Evolutionary conservation across 192 early-diverging fungal genomes (phyloP).

Genomic region (Coemansia sp.): DNA sequence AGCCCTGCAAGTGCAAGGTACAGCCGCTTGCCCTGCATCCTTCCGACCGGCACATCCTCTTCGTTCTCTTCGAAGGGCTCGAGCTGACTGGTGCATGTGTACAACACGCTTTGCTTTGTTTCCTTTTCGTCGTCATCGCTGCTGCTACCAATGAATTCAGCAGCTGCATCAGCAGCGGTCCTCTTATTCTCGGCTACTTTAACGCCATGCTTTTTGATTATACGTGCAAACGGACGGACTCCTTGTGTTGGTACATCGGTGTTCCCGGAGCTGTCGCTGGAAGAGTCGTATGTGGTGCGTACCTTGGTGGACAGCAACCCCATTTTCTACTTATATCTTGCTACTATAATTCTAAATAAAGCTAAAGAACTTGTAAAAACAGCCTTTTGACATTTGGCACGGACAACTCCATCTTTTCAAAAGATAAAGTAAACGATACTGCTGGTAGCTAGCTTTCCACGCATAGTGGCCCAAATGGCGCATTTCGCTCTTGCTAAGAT

Average conservation of each 20-base stretch:
- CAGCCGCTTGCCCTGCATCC: constrained; percentile 18
- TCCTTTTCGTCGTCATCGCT: not conserved
- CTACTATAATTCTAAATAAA: not conserved
- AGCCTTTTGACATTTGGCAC: too few species aligned
- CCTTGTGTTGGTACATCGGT: not conserved
- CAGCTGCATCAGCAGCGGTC: too few species aligned
- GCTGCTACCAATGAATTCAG: not conserved
- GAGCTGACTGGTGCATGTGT: not conserved
- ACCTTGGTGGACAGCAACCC: not conserved
- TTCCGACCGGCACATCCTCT: not conserved
- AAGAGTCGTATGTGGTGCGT: not conserved
- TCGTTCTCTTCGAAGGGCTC: not conserved
- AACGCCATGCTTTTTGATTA: constrained; percentile 13
- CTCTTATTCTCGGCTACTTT: not conserved
- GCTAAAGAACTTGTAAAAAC: too few species aligned
- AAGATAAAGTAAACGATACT: not conserved
- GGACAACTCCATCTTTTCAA: too few species aligned
- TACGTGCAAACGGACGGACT: constrained; percentile 7
- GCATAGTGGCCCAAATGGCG: not conserved
- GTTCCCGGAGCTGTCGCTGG: not conserved
- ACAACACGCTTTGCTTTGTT: not conserved
- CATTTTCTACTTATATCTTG: not conserved
- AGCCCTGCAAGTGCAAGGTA: constrained; percentile 56
- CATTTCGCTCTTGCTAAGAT: too few species aligned
- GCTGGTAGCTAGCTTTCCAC: not conserved